These are phyloP conservation scores for Neonectria coccinea DNA, from an alignment of 2,329 filamentous ascomycete genomes.

Conservation along the genomic window DNA sequence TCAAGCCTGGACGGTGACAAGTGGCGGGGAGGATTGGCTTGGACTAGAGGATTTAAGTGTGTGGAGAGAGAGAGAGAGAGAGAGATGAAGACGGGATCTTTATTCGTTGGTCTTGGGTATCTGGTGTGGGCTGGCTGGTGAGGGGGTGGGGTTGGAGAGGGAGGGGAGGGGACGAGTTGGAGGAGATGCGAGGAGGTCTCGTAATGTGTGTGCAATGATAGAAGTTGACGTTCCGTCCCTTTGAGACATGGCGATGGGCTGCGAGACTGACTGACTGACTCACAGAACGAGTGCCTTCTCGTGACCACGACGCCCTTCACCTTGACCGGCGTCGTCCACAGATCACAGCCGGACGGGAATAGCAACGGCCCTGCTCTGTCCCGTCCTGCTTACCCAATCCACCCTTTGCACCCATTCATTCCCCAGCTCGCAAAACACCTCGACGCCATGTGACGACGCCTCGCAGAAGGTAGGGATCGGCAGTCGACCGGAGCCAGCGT, in stretches of 20 bases:
- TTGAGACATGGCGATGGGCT: background rate
- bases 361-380: background rate
- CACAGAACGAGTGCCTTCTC: background rate
- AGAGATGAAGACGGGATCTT: background rate
- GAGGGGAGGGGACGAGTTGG: background rate
- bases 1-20: conserved; percentile 2
- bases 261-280: background rate
- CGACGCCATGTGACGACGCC: conserved; percentile 20
- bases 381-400: background rate
- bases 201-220: background rate
- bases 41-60: conserved; percentile 8
- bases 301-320: background rate
- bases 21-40: conserved; percentile 2
- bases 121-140: background rate
- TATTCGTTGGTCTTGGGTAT: background rate
- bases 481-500: conserved; percentile 9
- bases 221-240: background rate
- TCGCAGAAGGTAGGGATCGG: conserved; percentile 20
- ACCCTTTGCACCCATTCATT: background rate
- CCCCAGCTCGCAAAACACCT: background rate
- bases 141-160: background rate
- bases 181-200: background rate
- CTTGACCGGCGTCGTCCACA: too few species aligned
- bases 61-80: background rate
- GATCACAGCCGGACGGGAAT: background rate